Evolutionary conservation across 306 rosid genomes (phyloP).

Genomic region (Lathyrus tuberosus): DNA sequence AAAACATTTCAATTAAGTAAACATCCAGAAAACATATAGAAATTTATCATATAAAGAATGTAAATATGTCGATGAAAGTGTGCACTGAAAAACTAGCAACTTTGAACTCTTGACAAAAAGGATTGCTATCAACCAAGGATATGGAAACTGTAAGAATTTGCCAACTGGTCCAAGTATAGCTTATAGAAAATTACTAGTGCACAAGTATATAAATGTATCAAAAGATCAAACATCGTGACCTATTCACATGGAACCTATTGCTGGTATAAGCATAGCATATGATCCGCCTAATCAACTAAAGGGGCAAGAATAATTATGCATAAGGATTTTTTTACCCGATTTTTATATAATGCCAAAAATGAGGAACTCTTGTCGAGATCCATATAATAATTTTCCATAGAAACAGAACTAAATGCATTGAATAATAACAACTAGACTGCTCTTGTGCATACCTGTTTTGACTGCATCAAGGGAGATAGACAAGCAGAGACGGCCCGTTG

Average conservation of each 20-base stretch:
- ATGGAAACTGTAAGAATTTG: constrained; percentile 23
- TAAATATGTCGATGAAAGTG: not conserved
- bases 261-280: not conserved
- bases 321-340: not conserved
- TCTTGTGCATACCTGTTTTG: constrained; percentile 70
- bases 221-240: not conserved
- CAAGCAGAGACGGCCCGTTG: constrained; percentile 95
- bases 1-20: constrained; percentile 31
- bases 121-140: constrained; percentile 35
- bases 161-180: not conserved
- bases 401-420: constrained; percentile 25
- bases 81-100: constrained; percentile 6
- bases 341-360: not conserved
- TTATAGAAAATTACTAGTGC: constrained; percentile 21
- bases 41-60: constrained; percentile 7
- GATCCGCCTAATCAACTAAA: not conserved
- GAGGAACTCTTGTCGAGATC: not conserved
- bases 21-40: not conserved
- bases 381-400: constrained; percentile 22
- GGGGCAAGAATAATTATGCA: constrained; percentile 15
- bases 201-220: not conserved
- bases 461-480: constrained; percentile 90
- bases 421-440: constrained; percentile 23
- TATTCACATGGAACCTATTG: not conserved
- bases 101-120: constrained; percentile 9